Base-by-base conservation (phyloP, 305 asterid species). In the Solanum hybrid region DNA sequence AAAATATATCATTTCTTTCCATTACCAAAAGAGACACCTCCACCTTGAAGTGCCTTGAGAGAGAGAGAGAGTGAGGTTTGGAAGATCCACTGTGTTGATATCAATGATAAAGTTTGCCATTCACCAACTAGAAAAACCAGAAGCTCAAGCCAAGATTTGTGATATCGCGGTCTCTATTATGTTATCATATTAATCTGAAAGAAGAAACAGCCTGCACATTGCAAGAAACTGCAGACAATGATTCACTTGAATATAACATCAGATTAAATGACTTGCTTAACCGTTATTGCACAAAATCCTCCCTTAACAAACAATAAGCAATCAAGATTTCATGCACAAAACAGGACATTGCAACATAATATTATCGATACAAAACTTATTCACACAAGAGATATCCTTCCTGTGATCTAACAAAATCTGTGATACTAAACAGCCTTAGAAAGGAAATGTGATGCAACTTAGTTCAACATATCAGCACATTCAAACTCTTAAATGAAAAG, bases 201-300 rank as follows among this genome's bases (percentile, higher is more conserved):
- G 95, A 95, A 16, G 95, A 90, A 90, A 93, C 94, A 61, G 94
- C 95, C 96, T 95, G 94, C 93, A 92, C 40, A 37, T 69, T 42
- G 74, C 12, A 75, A 51, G 40, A 64, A 78, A 84, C 28, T 22
- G 64, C 4, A 82, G 24, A 31, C 75, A 20, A 10, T 42, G 51
- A 67, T 82, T 42, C 42, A 46, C 20, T 46, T 46, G 61, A 51
- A 6, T 20, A 13, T 40, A 24, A 80, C 34, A 79, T 79, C 8
- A 36, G 33, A 79, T n/a, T 79, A 22, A 46, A 24, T n/a, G 86
- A 36, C 22, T 24, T 36, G 57, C 57, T 79, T 40, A 13, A 14
- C 26, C 24, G 16, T 24, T 39, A 36, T 14, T 37, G 20, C 22
- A 24, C 86, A 80, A 77, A 28, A 37, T 37, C 0, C 33, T n/a